Conservation (phyloP, 768 basidiomycete genomes). For the Leccinum subgranulosum region DNA sequence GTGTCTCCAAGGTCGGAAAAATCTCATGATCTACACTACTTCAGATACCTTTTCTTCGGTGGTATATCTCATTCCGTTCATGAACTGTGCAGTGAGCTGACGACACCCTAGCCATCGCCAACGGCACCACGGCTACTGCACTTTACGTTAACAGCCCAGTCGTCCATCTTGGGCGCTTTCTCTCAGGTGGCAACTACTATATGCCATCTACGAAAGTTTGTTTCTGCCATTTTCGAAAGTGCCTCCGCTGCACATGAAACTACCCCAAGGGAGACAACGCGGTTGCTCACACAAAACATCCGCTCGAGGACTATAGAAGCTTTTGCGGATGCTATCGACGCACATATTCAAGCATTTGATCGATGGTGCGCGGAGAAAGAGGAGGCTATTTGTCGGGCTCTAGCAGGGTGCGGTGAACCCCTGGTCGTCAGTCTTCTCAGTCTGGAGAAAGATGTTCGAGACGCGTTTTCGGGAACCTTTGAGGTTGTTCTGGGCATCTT, state of each 20-base stretch:
- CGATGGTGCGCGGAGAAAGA: conserved; percentile 70
- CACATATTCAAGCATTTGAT: conserved; percentile 56
- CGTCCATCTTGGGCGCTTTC: conserved; percentile 60
- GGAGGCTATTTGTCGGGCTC: conserved; percentile 60
- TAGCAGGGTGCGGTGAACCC: conserved; percentile 41
- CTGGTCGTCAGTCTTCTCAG: conserved; percentile 62
- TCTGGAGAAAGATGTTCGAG: conserved; percentile 56
- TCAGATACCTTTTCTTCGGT: conserved; percentile 33
- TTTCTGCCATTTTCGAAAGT: conserved; percentile 43
- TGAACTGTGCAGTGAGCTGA: background rate
- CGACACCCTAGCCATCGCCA: conserved; percentile 40
- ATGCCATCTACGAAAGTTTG: conserved; percentile 62
- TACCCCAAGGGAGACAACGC: conserved; percentile 20
- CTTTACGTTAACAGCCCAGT: conserved; percentile 61
- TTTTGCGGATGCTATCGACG: conserved; percentile 71
- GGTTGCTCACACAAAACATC: conserved; percentile 23
- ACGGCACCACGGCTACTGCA: conserved; percentile 62
- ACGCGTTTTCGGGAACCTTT: conserved; percentile 58
- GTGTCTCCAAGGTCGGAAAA: conserved; percentile 68
- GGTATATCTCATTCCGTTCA: conserved; percentile 13
- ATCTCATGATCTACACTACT: conserved; percentile 47
- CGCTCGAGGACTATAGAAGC: conserved; percentile 71
- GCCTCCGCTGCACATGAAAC: conserved; percentile 15
- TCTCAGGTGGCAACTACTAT: conserved; percentile 57
- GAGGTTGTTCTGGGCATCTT: conserved; percentile 53